phyloP scores from a whole-genome alignment of 148 eudicot genomes.

The Rhododendron ovatum region DNA sequence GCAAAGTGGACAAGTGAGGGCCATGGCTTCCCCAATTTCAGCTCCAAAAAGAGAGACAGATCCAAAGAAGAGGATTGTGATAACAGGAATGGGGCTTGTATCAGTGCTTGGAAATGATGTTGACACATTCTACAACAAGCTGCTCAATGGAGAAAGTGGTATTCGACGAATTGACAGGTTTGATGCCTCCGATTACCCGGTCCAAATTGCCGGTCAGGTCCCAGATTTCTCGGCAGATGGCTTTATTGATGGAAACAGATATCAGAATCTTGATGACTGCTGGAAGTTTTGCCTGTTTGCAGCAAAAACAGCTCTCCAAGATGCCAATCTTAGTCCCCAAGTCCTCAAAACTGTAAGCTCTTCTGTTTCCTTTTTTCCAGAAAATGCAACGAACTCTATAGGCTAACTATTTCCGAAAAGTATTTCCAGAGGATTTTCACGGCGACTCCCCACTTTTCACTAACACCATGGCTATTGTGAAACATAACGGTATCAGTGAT shows the following conservation, averaged over 20 bases:
- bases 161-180: conserved; percentile 13
- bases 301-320: conserved; percentile 22
- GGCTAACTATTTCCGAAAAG: background rate
- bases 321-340: conserved; percentile 20
- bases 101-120: conserved; percentile 25
- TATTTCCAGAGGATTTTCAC: background rate
- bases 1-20: background rate
- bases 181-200: conserved; percentile 13
- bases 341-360: conserved; percentile 20
- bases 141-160: conserved; percentile 23
- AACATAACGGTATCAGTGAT: too few relatives aligned
- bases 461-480: too few relatives aligned
- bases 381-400: background rate
- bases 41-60: conserved; percentile 27
- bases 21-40: conserved; percentile 2
- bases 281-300: conserved; percentile 21
- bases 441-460: background rate
- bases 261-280: conserved; percentile 14
- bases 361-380: background rate
- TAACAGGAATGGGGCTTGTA: conserved; percentile 28
- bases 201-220: conserved; percentile 20
- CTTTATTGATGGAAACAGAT: conserved; percentile 1
- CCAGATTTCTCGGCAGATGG: conserved; percentile 16
- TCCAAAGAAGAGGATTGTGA: conserved; percentile 25
- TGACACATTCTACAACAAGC: conserved; percentile 16